A percentile compares a stretch with the other conserved stretches of the same genome.
These are phyloP conservation scores for Diatrype stigma DNA, from an alignment of 2,329 filamentous ascomycete genomes.

Conservation along the genomic window DNA sequence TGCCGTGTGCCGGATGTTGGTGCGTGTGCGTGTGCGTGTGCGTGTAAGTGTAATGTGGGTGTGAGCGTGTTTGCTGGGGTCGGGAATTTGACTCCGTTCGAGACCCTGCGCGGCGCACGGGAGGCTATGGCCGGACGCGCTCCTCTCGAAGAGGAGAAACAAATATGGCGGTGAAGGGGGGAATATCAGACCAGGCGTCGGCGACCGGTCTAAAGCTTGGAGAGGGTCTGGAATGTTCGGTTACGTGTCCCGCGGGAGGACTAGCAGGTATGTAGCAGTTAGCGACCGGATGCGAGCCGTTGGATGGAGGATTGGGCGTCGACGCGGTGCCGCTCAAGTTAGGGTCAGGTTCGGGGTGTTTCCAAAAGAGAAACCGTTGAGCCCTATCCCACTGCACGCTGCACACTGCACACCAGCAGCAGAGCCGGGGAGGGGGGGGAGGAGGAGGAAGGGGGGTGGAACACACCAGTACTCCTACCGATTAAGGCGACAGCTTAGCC, in stretches of 20 bases:
- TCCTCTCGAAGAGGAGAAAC: not conserved
- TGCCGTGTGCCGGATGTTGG: too few relatives aligned
- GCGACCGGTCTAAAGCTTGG: not conserved
- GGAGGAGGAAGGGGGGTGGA: too few relatives aligned
- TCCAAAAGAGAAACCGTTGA: not conserved
- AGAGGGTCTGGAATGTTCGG: slow-evolving; percentile 1
- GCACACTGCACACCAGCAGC: too few relatives aligned
- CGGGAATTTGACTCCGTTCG: not conserved
- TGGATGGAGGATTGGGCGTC: not conserved
- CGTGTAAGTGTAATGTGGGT: too few relatives aligned
- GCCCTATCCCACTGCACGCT: not conserved
- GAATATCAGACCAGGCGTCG: not conserved
- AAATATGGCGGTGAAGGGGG: not conserved
- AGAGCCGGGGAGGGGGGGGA: too few relatives aligned
- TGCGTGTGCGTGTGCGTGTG: too few relatives aligned
- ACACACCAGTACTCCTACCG: not conserved
- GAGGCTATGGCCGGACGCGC: not conserved
- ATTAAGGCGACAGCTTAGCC: not conserved
- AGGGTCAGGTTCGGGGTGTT: too few relatives aligned
- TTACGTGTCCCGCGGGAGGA: not conserved
- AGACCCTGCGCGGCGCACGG: not conserved
- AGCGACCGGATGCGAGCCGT: not conserved
- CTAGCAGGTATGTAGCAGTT: not conserved
- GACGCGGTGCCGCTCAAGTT: not conserved
- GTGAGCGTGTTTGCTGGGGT: not conserved